Percentiles rank a stretch among this genome's conserved stretches.
phyloP scores from a whole-genome alignment of 23 red algal genomes.

The Gracilaria caudata region DNA sequence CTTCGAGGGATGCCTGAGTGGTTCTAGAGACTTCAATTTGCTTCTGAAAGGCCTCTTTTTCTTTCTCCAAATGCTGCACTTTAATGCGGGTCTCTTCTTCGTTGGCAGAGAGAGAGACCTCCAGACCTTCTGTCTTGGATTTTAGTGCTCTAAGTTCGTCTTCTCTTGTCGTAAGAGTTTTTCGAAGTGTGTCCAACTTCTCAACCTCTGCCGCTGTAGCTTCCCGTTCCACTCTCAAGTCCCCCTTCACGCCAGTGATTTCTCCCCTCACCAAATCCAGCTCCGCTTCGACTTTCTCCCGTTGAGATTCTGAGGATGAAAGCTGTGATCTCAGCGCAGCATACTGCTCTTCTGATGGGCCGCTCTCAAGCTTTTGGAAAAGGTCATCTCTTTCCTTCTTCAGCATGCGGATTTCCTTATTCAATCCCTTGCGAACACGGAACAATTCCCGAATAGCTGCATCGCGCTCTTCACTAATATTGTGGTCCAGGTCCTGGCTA shows the following conservation, averaged over 20 bases:
- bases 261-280: neutral
- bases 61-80: conserved; percentile 17
- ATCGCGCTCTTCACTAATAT: conserved; percentile 49
- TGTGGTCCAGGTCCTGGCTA: neutral
- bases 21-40: conserved; percentile 13
- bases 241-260: conserved; percentile 2
- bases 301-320: neutral
- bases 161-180: neutral
- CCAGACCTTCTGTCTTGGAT: neutral
- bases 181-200: neutral
- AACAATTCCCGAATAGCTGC: conserved; percentile 55
- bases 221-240: neutral
- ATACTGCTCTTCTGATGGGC: neutral
- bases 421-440: conserved; percentile 58
- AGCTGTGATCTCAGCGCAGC: conserved; percentile 4
- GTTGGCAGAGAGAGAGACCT: conserved; percentile 13
- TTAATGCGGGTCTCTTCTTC: conserved; percentile 8
- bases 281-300: conserved; percentile 11
- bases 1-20: neutral
- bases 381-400: conserved; percentile 58
- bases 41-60: conserved; percentile 17
- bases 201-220: neutral
- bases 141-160: neutral
- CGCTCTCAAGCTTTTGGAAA: conserved; percentile 13
- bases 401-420: conserved; percentile 51